Evolutionary conservation across 1,139 yeast species (phyloP).

Genomic region (Debaryomyces sp.): DNA sequence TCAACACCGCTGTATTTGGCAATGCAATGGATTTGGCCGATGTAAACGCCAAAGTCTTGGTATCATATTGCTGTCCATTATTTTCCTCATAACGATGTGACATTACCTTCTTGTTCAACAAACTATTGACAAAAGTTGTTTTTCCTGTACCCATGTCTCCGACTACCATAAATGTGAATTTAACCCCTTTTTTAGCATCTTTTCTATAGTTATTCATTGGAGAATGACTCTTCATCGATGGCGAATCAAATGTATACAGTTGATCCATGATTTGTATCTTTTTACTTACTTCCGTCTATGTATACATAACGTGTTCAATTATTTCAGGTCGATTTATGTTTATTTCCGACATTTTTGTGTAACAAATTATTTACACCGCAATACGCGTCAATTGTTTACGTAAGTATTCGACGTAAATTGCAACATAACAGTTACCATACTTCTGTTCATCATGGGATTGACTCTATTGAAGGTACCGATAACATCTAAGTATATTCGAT

Average conservation of each 20-base stretch:
- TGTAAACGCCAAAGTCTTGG: slow-evolving; percentile 54
- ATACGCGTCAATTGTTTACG: slow-evolving; percentile 2
- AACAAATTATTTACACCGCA: background rate
- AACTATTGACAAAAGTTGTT: slow-evolving; percentile 79
- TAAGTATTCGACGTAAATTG: slow-evolving; percentile 1
- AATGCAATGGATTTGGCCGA: slow-evolving; percentile 53
- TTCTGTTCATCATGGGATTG: background rate
- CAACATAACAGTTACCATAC: background rate
- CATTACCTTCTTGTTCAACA: slow-evolving; percentile 62
- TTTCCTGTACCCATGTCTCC: slow-evolving; percentile 88
- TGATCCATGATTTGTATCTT: slow-evolving; percentile 22
- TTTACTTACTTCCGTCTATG: background rate
- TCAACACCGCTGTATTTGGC: slow-evolving; percentile 48
- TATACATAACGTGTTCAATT: background rate
- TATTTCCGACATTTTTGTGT: slow-evolving; percentile 9
- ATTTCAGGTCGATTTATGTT: background rate
- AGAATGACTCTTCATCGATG: slow-evolving; percentile 38
- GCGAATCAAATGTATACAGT: slow-evolving; percentile 38
- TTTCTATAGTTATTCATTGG: slow-evolving; percentile 59
- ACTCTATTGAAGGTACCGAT: background rate
- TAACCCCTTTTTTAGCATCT: slow-evolving; percentile 82
- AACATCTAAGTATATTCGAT: background rate
- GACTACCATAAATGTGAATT: slow-evolving; percentile 81
- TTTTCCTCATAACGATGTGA: slow-evolving; percentile 56
- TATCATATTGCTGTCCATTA: slow-evolving; percentile 30